Percentiles rank a stretch among this genome's conserved stretches.
phyloP scores from a whole-genome alignment of 768 basidiomycete species.

The Xerocomellus intermedius region DNA sequence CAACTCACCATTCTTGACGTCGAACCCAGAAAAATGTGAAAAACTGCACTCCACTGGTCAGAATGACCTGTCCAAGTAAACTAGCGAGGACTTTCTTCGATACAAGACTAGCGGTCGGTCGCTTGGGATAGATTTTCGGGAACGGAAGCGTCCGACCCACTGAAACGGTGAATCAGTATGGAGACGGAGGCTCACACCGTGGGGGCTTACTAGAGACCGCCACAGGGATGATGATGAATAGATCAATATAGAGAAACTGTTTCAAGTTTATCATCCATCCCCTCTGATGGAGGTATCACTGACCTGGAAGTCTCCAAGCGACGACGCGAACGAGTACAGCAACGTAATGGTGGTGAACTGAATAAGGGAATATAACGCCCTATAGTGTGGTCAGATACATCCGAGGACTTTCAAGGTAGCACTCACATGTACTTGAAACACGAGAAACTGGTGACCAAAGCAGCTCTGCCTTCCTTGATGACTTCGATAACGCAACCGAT shows the following conservation, averaged over 20 bases:
- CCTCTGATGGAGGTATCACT: constrained; percentile 17
- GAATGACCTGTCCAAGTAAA: constrained; percentile 87
- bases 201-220: constrained; percentile 84
- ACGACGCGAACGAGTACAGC: constrained; percentile 94
- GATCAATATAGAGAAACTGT: constrained; percentile 95
- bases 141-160: constrained; percentile 96
- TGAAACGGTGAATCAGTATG: constrained; percentile 32
- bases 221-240: constrained; percentile 96
- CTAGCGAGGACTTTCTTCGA: constrained; percentile 94
- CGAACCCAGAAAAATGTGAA: constrained; percentile 92
- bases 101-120: constrained; percentile 93
- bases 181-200: not conserved
- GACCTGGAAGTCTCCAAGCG: constrained; percentile 95
- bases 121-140: constrained; percentile 79
- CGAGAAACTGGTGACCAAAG: constrained; percentile 96
- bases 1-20: constrained; percentile 70
- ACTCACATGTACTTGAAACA: constrained; percentile 99
- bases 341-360: constrained; percentile 98
- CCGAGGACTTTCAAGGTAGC: not conserved
- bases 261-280: constrained; percentile 8
- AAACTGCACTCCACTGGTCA: constrained; percentile 79
- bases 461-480: constrained; percentile 94
- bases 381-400: constrained; percentile 33
- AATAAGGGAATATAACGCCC: constrained; percentile 97
- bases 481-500: constrained; percentile 95